Evolutionary conservation across 345 rosid species (phyloP).

Genomic region (Limnanthes douglasii): DNA sequence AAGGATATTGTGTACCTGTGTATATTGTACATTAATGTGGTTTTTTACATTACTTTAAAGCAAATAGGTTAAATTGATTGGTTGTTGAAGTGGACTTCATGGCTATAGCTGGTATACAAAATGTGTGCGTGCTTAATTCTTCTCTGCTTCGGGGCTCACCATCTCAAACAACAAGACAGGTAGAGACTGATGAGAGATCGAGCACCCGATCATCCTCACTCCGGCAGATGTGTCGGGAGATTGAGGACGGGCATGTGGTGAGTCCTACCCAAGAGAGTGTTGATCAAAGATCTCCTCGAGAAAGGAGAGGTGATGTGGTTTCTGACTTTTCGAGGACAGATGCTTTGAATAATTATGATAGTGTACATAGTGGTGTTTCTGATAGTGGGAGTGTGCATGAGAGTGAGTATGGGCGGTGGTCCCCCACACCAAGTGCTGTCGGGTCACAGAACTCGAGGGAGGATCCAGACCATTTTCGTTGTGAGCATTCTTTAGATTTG

Average conservation of each 20-base stretch:
- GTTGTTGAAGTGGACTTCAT: conserved; percentile 16
- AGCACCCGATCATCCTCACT: conserved; percentile 66
- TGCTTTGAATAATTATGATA: conserved; percentile 21
- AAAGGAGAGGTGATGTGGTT: conserved; percentile 23
- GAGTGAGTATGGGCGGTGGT: conserved; percentile 41
- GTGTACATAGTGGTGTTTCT: conserved; percentile 20
- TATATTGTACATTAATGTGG: conserved; percentile 18
- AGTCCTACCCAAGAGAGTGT: conserved; percentile 39
- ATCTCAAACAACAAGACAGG: conserved; percentile 32
- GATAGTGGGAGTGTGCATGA: conserved; percentile 32
- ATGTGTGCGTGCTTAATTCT: conserved; percentile 56
- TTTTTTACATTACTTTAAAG: conserved; percentile 17
- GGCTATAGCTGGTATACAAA: conserved; percentile 85
- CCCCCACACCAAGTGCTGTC: conserved; percentile 22
- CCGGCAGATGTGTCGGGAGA: conserved; percentile 80
- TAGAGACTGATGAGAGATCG: conserved; percentile 37
- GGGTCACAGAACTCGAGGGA: conserved; percentile 38
- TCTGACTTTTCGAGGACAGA: conserved; percentile 21
- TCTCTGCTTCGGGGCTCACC: conserved; percentile 58
- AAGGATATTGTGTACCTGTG: no score
- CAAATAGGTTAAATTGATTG: conserved; percentile 25
- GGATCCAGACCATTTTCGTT: conserved; percentile 18
- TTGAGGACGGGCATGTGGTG: conserved; percentile 78
- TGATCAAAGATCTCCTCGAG: conserved; percentile 25
- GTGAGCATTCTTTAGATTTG: conserved; percentile 34